Evolutionary conservation across 78 protist species (phyloP), one percentile per base, ranked within the genome.

Genomic region (Parvularia atlantis): DNA sequence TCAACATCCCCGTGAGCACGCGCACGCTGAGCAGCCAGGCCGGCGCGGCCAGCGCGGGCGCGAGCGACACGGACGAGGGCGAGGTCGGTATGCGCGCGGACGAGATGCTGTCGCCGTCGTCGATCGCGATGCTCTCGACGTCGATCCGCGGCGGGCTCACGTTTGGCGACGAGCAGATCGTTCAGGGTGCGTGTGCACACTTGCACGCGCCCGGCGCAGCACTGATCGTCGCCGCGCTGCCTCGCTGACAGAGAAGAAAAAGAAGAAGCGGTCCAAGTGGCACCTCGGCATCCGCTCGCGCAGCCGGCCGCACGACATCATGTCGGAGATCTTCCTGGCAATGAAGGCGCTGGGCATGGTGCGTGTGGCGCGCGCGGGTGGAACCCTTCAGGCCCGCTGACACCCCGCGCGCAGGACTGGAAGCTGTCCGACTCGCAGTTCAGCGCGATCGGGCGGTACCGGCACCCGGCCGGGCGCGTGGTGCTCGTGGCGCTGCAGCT

Each of bases 281-380:
- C 56, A 50, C 17, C 20, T 22, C 7, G 26, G 80, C 61, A 74
- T 74, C 4, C 67, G 80, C 1, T 41, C 60, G 13, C 71, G 72
- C 14, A 41, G 16, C 33, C 13, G 33, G 39, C 72, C 80, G 3
- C 33, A 37, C n/a, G 80, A 74, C 31, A 57, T 74, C 60, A 74
- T 74, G 80, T 4, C 40, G 30, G 80, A 74, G 44, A 72, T 74
- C 33, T 74, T 19, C 44, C 30, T 66, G 14, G 50, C 80, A 1
- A 30, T 74, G 28, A 1, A n/a, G 4, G 1, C 64, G 7, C 75
- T 69, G 36, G 11, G 16, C 54, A 43, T 37, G 2, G 65, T 69
- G 1, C 1, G 64, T 1, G 13, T 11, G 48, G 41, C 7, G 7
- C 62, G 35, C 62, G 31, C 35, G 17, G 35, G 35, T 41, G 46